Percentiles rank a stretch among this genome's conserved stretches.
Conservation (phyloP, 345 rosid species). For the Populus deltoides region DNA sequence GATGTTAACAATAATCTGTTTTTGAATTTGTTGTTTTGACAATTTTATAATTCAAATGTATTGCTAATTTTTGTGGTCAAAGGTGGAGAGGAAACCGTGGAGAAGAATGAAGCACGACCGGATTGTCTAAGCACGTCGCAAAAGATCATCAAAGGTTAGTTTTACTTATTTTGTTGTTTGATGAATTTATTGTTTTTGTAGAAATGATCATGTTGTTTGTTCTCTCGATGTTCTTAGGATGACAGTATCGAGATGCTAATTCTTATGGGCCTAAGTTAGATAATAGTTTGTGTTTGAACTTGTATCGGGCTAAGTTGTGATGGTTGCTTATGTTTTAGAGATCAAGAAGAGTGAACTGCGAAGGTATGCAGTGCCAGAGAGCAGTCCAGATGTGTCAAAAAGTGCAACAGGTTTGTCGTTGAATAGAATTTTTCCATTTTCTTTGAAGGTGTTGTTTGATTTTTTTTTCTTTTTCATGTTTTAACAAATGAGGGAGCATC, state of each 20-base stretch:
- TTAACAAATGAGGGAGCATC: no score
- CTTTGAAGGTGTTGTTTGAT: no score
- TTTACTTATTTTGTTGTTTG: background rate
- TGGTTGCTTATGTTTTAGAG: slow-evolving; percentile 37
- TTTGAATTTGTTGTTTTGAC: slow-evolving; percentile 3
- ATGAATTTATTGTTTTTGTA: background rate
- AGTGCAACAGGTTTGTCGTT: slow-evolving; percentile 44
- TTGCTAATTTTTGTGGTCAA: background rate
- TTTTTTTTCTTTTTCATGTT: no score
- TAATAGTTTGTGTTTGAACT: background rate
- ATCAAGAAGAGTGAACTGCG: slow-evolving; percentile 64
- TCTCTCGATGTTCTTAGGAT: background rate
- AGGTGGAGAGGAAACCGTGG: slow-evolving; percentile 28
- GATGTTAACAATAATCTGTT: background rate
- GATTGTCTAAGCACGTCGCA: slow-evolving; percentile 51
- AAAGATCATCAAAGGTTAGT: slow-evolving; percentile 63
- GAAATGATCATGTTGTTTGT: background rate
- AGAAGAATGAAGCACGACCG: slow-evolving; percentile 23
- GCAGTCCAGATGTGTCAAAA: slow-evolving; percentile 32
- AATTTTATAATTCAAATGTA: background rate
- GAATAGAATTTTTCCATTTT: background rate
- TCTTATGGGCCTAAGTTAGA: background rate
- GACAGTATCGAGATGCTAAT: background rate
- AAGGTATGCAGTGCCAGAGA: slow-evolving; percentile 40
- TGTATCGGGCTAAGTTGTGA: slow-evolving; percentile 6